Conservation (phyloP, 495 filamentous ascomycete genomes). For the Podospora pseudoanserina region DNA sequence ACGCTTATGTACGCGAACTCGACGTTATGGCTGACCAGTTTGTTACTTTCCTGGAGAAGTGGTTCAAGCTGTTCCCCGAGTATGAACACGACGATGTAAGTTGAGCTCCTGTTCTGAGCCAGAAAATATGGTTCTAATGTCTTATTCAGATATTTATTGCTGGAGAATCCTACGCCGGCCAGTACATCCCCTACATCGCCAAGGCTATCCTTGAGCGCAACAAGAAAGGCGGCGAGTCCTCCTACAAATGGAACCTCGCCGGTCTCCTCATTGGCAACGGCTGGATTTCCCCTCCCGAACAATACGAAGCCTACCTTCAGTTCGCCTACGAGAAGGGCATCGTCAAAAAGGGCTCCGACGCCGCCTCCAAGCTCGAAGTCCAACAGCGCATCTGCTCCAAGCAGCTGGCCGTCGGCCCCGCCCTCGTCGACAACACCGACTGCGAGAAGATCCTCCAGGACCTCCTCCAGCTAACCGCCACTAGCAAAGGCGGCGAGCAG, state of each 20-base stretch:
- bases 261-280: constrained; percentile 95
- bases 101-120: constrained; percentile 9
- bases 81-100: constrained; percentile 90
- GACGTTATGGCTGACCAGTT: constrained; percentile 88
- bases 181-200: constrained; percentile 95
- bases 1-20: constrained; percentile 80
- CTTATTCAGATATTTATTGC: constrained; percentile 77
- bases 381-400: constrained; percentile 54
- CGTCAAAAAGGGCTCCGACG: constrained; percentile 59
- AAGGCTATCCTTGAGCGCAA: constrained; percentile 84
- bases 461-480: constrained; percentile 60
- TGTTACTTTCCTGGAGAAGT: constrained; percentile 83
- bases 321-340: constrained; percentile 74
- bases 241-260: constrained; percentile 69
- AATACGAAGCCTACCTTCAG: constrained; percentile 83
- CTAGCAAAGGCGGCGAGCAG: constrained; percentile 42
- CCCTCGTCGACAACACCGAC: constrained; percentile 59
- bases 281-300: constrained; percentile 86
- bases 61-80: constrained; percentile 84
- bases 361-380: constrained; percentile 56
- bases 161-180: constrained; percentile 94
- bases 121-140: constrained; percentile 15
- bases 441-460: constrained; percentile 74
- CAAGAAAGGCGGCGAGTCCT: constrained; percentile 36
- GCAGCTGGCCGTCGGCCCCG: constrained; percentile 57